These are phyloP conservation scores for Microcyclospora tardicrescens DNA, from an alignment of 2,329 filamentous ascomycete species.

Conservation along the genomic window DNA sequence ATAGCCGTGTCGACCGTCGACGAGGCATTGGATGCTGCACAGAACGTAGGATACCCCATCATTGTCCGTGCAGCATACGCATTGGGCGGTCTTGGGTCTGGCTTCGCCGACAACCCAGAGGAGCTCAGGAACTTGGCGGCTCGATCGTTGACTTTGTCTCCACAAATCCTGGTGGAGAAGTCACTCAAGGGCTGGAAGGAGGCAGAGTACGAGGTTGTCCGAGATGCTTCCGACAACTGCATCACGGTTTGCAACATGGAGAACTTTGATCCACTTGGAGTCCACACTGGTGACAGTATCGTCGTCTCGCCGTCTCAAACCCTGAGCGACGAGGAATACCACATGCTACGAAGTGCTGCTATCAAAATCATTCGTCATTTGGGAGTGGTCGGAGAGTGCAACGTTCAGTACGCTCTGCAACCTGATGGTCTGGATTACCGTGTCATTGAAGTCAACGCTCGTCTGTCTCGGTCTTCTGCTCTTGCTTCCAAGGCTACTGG, in stretches of 20 bases:
- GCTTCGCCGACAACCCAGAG: conserved; percentile 86
- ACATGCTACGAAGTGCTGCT: conserved; percentile 94
- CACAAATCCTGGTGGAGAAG: conserved; percentile 96
- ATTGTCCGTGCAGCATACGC: conserved; percentile 97
- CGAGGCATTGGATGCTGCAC: conserved; percentile 77
- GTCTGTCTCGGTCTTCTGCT: conserved; percentile 92
- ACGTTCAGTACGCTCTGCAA: conserved; percentile 94
- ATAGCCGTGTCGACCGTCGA: conserved; percentile 86
- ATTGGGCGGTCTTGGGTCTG: conserved; percentile 87
- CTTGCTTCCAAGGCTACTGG: conserved; percentile 96
- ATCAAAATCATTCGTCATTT: conserved; percentile 98
- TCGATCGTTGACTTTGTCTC: conserved; percentile 80
- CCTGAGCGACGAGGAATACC: conserved; percentile 94
- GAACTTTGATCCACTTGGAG: conserved; percentile 95
- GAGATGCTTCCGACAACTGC: conserved; percentile 95
- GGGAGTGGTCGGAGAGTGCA: conserved; percentile 95
- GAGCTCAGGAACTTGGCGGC: conserved; percentile 90
- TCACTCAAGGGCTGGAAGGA: conserved; percentile 99
- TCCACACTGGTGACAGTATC: conserved; percentile 97
- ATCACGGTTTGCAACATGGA: conserved; percentile 99
- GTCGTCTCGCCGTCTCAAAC: conserved; percentile 96
- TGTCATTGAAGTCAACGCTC: conserved; percentile 97
- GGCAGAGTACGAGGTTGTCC: conserved; percentile 95
- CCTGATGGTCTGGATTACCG: conserved; percentile 95
- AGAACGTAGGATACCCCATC: conserved; percentile 85